Conservation (phyloP, 805 yeast genomes). For the Sugiyamaella marilandica region DNA sequence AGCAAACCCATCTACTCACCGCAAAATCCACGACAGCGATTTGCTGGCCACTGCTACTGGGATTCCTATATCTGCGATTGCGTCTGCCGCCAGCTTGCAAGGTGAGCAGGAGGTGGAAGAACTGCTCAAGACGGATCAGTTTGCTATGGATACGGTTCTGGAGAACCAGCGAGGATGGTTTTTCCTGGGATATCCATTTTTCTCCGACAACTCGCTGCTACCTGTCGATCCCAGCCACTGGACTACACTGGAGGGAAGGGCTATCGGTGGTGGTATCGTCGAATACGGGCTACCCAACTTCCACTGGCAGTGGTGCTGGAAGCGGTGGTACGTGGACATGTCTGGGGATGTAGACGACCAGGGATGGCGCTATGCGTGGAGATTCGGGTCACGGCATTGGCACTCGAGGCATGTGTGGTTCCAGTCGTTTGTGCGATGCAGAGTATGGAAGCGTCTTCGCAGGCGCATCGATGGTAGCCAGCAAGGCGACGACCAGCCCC, state of each 20-base stretch:
- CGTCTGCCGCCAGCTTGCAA: slow-evolving; percentile 4
- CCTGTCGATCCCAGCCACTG: slow-evolving; percentile 37
- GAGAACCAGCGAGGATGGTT: slow-evolving; percentile 41
- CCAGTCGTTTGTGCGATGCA: slow-evolving; percentile 60
- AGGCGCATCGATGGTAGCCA: neutral
- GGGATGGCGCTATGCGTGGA: slow-evolving; percentile 72
- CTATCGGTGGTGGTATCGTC: slow-evolving; percentile 29
- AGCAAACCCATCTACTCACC: neutral
- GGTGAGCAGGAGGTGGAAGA: slow-evolving; percentile 13
- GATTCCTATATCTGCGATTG: neutral
- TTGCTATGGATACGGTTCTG: slow-evolving; percentile 29
- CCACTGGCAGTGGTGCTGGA: slow-evolving; percentile 66
- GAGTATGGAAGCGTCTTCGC: slow-evolving; percentile 54
- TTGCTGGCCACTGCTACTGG: neutral
- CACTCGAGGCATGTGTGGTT: slow-evolving; percentile 50
- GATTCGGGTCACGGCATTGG: slow-evolving; percentile 51
- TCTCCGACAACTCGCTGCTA: slow-evolving; percentile 32
- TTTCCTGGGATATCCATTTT: slow-evolving; percentile 35
- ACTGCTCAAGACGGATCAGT: slow-evolving; percentile 6
- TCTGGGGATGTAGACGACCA: slow-evolving; percentile 66
- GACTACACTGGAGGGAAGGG: slow-evolving; percentile 30
- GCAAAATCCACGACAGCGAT: neutral
- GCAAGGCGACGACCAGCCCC: neutral
- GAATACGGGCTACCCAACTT: slow-evolving; percentile 47
- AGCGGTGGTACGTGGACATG: slow-evolving; percentile 71